A percentile compares a stretch with the other conserved stretches of the same genome.
Evolutionary conservation across 805 yeast species (phyloP).

Genomic region (Isabelozyma heimii): DNA sequence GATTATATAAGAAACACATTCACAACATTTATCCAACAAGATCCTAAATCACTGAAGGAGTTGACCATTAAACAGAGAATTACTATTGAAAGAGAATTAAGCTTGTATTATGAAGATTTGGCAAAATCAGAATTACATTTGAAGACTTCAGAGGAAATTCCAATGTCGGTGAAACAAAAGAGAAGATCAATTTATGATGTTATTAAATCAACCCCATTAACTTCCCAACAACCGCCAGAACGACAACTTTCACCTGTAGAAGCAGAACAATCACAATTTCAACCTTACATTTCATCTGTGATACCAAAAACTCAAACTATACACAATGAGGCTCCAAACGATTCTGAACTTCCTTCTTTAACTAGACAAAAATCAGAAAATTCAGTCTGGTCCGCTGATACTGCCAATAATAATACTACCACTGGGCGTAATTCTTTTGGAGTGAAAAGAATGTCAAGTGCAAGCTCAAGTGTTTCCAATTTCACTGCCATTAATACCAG

Average conservation of each 20-base stretch:
- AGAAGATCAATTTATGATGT: conserved; percentile 19
- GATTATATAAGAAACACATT: conserved; percentile 43
- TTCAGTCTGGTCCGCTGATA: conserved; percentile 39
- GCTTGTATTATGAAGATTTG: conserved; percentile 43
- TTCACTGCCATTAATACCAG: conserved; percentile 12
- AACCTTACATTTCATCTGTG: background rate
- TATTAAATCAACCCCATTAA: conserved; percentile 8
- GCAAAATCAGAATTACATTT: conserved; percentile 36
- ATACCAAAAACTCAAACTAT: background rate
- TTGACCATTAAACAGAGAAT: conserved; percentile 37
- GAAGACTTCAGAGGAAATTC: conserved; percentile 21
- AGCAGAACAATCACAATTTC: background rate
- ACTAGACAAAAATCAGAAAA: conserved; percentile 26
- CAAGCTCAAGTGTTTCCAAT: conserved; percentile 26
- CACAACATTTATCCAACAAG: conserved; percentile 39
- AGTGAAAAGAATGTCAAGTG: conserved; percentile 28
- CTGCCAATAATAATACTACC: conserved; percentile 8
- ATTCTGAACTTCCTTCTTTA: conserved; percentile 6
- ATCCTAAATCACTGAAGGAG: conserved; percentile 21
- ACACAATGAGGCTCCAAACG: background rate
- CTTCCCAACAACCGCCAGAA: background rate
- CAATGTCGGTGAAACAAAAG: conserved; percentile 5
- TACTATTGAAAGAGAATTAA: conserved; percentile 45
- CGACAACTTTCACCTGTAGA: background rate
- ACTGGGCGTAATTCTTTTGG: conserved; percentile 22